Evolutionary conservation across 2,329 filamentous ascomycete genomes (phyloP), one percentile per base, ranked within the genome.

Genomic region (Aspergillus brunneoviolaceus): DNA sequence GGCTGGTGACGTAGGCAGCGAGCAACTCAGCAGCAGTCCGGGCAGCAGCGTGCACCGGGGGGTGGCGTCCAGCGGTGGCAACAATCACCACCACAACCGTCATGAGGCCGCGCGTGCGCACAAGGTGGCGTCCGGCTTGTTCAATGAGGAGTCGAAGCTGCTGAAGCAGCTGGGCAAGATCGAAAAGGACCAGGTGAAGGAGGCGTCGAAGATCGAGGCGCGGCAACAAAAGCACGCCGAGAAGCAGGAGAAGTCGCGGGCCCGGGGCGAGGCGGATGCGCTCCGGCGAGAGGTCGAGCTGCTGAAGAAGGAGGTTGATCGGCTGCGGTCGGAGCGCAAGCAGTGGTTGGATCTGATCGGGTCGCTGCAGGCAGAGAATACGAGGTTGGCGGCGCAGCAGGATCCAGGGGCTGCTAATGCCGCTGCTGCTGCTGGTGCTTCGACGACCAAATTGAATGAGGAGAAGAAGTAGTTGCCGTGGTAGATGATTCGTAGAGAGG

Each of bases 361-460:
- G 31, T 81, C 81, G 42, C 66, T 87, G 70, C 84, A 87, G 73
- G 77, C 74, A 49, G 84, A 87, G 75, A 87, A 87, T 69, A 84
- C 82, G 14, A 74, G 69, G 35, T 68, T 88, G 57, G 65, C 60
- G 33, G 62, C 56, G 33, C 52, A 48, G 29, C 31, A 57, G 54
- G 49, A 49, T 16, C 51, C 55, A 25, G 27, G 25, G 7, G 21
- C 51, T 45, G 39, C 39, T 2, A 29, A 29, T 29, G 27, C 27
- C 9, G 39, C 39, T 45, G 39, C 39, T 45, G 39, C 33, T 45
- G 39, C 1, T 45, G 39, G 5, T 9, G 16, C 33, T 16, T 16
- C 33, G 33, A 16, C 33, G 12, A 35, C 33, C 5, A 35, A 16
- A 1, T 35, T 35, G 14, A 16, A 35, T 16, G 39, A 45, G 16